Evolutionary conservation across 805 yeast species (phyloP).

Genomic region (Candida hispaniensis): DNA sequence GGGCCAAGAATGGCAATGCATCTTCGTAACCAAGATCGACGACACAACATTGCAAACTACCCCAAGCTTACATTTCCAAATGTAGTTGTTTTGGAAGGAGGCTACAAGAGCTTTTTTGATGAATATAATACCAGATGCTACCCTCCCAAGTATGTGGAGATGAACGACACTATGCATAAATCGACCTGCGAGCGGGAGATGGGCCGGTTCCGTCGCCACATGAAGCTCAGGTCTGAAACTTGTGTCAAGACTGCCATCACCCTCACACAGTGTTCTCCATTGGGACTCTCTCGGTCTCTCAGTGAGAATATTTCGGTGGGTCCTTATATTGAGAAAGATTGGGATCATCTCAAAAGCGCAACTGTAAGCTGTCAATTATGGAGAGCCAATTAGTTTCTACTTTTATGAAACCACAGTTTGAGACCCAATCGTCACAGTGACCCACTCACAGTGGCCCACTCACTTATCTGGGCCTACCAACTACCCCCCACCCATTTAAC

Average conservation of each 20-base stretch:
- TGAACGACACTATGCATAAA: constrained; percentile 52
- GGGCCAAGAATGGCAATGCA: constrained; percentile 93
- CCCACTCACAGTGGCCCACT: no score
- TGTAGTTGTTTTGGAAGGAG: constrained; percentile 80
- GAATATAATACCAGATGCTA: constrained; percentile 46
- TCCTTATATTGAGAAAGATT: no score
- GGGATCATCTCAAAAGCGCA: constrained; percentile 12
- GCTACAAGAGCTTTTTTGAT: constrained; percentile 71
- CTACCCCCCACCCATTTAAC: no score
- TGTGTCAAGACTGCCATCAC: constrained; percentile 1
- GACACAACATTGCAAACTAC: constrained; percentile 57
- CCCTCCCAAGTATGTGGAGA: constrained; percentile 75
- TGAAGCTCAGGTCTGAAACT: constrained; percentile 23
- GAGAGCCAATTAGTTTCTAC: no score
- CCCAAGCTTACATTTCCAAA: constrained; percentile 84
- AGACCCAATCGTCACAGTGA: no score
- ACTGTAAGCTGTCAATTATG: constrained; percentile 15
- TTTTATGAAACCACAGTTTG: no score
- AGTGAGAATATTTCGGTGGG: constrained; percentile 15
- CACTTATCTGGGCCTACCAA: no score
- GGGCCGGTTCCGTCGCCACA: constrained; percentile 40
- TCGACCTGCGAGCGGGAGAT: constrained; percentile 44
- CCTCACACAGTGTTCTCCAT: constrained; percentile 9
- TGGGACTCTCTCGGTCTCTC: constrained; percentile 13
- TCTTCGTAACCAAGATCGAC: constrained; percentile 73